phyloP scores from a whole-genome alignment of 2,329 filamentous ascomycete species.

The Chaetothyriales sp. region DNA sequence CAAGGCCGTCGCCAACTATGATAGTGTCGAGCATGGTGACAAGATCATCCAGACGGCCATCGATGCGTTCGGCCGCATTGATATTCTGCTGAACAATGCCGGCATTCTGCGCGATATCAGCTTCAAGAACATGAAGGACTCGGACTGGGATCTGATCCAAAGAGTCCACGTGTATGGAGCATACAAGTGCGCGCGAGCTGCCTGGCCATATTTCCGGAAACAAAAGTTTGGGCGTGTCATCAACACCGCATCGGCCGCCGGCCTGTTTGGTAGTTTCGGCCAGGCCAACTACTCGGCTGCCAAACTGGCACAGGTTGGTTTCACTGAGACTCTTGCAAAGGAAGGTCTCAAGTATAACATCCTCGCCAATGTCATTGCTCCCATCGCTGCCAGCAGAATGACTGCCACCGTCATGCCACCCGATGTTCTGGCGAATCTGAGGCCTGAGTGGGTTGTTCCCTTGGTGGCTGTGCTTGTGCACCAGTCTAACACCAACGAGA shows the following conservation, averaged over 20 bases:
- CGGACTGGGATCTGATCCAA: conserved; percentile 92
- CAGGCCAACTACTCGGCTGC: conserved; percentile 96
- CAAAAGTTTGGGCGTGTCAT: conserved; percentile 96
- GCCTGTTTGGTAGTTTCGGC: conserved; percentile 88
- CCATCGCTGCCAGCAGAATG: conserved; percentile 90
- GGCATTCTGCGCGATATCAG: conserved; percentile 88
- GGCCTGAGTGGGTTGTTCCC: conserved; percentile 90
- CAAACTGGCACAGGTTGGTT: conserved; percentile 88
- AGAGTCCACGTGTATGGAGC: conserved; percentile 84
- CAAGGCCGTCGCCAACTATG: conserved; percentile 95
- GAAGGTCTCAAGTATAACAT: conserved; percentile 98
- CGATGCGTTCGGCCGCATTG: conserved; percentile 52
- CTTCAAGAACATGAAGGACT: conserved; percentile 98
- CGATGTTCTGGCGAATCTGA: conserved; percentile 72
- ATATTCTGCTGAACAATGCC: conserved; percentile 94
- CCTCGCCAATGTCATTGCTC: conserved; percentile 83
- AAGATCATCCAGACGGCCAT: conserved; percentile 63
- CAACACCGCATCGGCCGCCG: conserved; percentile 92
- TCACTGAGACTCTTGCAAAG: conserved; percentile 95
- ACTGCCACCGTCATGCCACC: conserved; percentile 90
- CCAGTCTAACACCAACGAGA: conserved; percentile 69
- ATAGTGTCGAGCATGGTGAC: conserved; percentile 70
- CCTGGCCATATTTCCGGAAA: conserved; percentile 96
- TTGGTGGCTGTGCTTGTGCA: conserved; percentile 80
- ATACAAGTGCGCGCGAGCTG: conserved; percentile 89